phyloP scores from a whole-genome alignment of 2,329 filamentous ascomycete species.

The Leptosphaerulina australis region DNA sequence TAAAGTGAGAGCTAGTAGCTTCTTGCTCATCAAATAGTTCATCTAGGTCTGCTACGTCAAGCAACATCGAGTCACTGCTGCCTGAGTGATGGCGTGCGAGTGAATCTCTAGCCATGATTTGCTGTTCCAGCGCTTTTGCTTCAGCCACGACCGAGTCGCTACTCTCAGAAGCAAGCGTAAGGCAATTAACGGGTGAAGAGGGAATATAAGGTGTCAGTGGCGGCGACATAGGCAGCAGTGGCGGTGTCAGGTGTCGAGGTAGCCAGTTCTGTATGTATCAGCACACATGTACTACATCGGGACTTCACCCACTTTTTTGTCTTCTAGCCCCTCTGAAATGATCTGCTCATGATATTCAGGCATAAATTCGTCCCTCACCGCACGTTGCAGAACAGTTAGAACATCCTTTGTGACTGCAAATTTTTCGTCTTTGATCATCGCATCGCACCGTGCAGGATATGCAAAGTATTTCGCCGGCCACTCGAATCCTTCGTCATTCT shows the following conservation, averaged over 20 bases:
- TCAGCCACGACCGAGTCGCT: slow-evolving; percentile 46
- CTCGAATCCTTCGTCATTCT: slow-evolving; percentile 52
- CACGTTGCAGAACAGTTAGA: slow-evolving; percentile 46
- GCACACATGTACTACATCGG: background rate
- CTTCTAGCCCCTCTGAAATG: slow-evolving; percentile 19
- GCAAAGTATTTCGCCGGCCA: slow-evolving; percentile 50
- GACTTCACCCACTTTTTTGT: slow-evolving; percentile 33
- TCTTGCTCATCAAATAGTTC: slow-evolving; percentile 5
- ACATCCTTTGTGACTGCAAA: slow-evolving; percentile 46
- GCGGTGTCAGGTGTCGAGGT: slow-evolving; percentile 50
- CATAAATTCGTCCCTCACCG: slow-evolving; percentile 34
- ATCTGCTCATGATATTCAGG: slow-evolving; percentile 30
- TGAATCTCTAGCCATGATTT: slow-evolving; percentile 43
- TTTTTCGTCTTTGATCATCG: slow-evolving; percentile 44
- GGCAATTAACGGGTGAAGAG: slow-evolving; percentile 46
- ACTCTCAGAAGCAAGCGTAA: slow-evolving; percentile 48
- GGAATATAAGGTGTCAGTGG: slow-evolving; percentile 47
- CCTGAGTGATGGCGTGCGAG: slow-evolving; percentile 42
- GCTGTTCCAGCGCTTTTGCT: slow-evolving; percentile 39
- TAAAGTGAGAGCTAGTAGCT: slow-evolving; percentile 27
- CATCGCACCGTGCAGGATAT: slow-evolving; percentile 34
- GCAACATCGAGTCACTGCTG: slow-evolving; percentile 41
- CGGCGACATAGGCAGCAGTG: slow-evolving; percentile 55
- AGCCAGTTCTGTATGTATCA: background rate
- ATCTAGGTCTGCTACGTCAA: slow-evolving; percentile 32